Base-by-base conservation (phyloP, 2,329 filamentous ascomycete species). In the Chalaropsis thielavioides region DNA sequence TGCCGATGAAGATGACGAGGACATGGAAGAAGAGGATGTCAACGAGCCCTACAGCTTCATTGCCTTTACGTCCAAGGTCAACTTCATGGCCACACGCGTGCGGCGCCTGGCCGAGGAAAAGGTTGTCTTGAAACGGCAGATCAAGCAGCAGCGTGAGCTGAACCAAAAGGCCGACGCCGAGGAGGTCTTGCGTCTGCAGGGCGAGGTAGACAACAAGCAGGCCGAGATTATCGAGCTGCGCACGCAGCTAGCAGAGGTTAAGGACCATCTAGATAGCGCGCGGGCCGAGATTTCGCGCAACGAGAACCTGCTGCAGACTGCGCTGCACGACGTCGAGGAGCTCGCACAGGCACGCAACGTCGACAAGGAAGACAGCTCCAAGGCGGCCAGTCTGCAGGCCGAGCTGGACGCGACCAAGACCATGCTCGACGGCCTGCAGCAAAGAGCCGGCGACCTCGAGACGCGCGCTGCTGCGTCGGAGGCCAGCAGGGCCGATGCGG, bases 71-170 rank as follows among this genome's bases (percentile, higher is more conserved):
- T 78, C 83, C 8, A 90, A 89, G 71, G 85, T 97, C 0, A 87
- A 91, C 70, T 88, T 85, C 76, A 77, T 96, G 3, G 90, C 91
- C 72, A 80, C 81, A 49, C 88, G 90, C 66, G 83, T 90, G n/a
- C 87, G 86, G 19, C 83, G 83, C 22, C 78, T 96, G 43, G 86
- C 89, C 68, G 89, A 96, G 70, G 92, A 97, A 72, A 95, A 96
- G 73, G 84, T 85, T 61, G 92, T 96, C 24, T 80, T 97, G 8
- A 88, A 92, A 71, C 85, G 91, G 54, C 92, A 97, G 73, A 92
- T 96, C 71, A 92, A 95, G 76, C 92, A 97, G 73, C 92, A 97
- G 75, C 88, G 92, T 66, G 90, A 95, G 72, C 81, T 96, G 66
- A 95, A 95, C 75, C 91, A 81, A 76, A 92, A 92, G 72, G 91